Base-by-base conservation (phyloP, 495 filamentous ascomycete species). In the Haplographium delicatum region DNA sequence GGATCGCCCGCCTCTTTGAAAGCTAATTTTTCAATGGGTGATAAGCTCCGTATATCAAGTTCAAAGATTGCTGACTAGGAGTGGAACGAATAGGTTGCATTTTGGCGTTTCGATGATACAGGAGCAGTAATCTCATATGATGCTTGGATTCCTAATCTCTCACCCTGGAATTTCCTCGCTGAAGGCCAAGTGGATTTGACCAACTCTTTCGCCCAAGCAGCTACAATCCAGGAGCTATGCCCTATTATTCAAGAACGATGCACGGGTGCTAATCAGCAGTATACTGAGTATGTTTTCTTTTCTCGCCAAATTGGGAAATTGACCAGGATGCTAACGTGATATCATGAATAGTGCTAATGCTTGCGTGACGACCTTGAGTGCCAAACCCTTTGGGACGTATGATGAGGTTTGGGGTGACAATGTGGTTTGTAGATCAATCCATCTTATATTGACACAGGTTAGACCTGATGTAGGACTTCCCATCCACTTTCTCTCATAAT, bases 361-460 rank as follows among this genome's bases (percentile, higher is more conserved):
- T 35, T 70, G 67, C 54, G 50, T 68, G 0, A 10, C 45, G 3
- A 24, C 40, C 0, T 42, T 67, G 41, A 56, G 58, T 24, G 15
- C 30, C 28, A 68, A 66, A 59, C 34, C 39, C 0, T 67, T 62
- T 48, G 67, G 67, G 9, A 63, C 55, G 38, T 70, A 68, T 50
- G 64, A 70, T 44, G 66, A 65, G 43, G 67, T 62, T 10, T 68
- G 66, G 65, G 66, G 67, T 23, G 67, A 70, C 51, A 68, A 67
- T 46, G 44, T 70, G 38, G 64, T 65, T 34, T 70, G 67, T 39
- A 58, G 67, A 3, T 60, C 37, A 38, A 67, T 70, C 37, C 67
- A 70, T 44, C 40, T 68, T 35, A 57, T 68, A n/a, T 47, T 70
- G 15, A 64, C 66, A 16, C 57, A 62, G 35, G 56, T 66, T 18